These are phyloP conservation scores for Aspergillus cristatus DNA, from an alignment of 495 filamentous ascomycete species.

Conservation along the genomic window DNA sequence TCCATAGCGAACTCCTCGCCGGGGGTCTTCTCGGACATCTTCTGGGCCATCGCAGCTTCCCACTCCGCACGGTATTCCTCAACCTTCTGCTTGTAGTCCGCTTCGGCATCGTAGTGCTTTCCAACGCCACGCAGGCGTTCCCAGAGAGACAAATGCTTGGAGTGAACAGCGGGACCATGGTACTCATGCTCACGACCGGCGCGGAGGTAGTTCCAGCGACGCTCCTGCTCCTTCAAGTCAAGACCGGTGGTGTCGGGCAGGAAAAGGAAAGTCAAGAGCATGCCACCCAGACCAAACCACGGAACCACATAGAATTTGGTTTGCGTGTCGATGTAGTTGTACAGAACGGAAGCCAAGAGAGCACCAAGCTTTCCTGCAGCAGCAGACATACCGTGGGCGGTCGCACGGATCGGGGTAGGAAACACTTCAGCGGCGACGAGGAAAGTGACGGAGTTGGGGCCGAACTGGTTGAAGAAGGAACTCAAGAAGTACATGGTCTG, in stretches of 20 bases:
- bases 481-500: constrained; percentile 89
- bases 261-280: constrained; percentile 68
- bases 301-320: constrained; percentile 80
- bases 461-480: constrained; percentile 95
- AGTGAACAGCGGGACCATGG: constrained; percentile 81
- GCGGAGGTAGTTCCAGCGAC: constrained; percentile 73
- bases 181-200: constrained; percentile 66
- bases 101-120: constrained; percentile 68
- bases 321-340: constrained; percentile 76
- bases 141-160: constrained; percentile 73
- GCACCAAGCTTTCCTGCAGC: constrained; percentile 78
- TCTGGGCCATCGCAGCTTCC: constrained; percentile 44
- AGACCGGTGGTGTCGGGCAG: constrained; percentile 88
- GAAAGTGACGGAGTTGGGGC: constrained; percentile 88
- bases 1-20: constrained; percentile 20
- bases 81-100: constrained; percentile 71
- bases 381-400: constrained; percentile 83
- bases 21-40: constrained; percentile 38
- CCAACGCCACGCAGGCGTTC: constrained; percentile 62
- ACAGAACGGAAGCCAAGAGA: constrained; percentile 70
- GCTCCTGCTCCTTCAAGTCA: constrained; percentile 89
- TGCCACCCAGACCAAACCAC: constrained; percentile 82
- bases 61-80: constrained; percentile 66
- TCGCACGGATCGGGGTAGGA: constrained; percentile 81
- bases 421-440: constrained; percentile 85